A percentile compares a stretch with the other conserved stretches of the same genome.
These are phyloP conservation scores for Microcyclospora tardicrescens DNA, from an alignment of 2,329 filamentous ascomycete species.

Conservation along the genomic window DNA sequence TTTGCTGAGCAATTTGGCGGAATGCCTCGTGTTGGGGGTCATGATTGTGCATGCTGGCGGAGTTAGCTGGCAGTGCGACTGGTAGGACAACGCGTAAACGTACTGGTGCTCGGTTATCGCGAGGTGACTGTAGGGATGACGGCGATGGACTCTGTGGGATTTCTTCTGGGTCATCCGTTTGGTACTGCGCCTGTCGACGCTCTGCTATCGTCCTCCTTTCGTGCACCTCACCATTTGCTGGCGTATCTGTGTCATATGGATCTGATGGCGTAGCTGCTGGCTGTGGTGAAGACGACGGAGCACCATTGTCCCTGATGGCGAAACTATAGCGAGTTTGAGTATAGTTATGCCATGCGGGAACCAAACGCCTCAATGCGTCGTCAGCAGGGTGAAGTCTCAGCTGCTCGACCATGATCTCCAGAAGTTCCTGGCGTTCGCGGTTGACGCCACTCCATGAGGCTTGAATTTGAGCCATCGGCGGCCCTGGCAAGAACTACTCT, in stretches of 20 bases:
- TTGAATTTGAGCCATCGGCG: too few species aligned
- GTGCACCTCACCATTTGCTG: too few species aligned
- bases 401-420: too few species aligned
- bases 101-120: neutral
- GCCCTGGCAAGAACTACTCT: too few species aligned
- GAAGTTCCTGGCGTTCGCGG: too few species aligned
- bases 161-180: conserved; percentile 7
- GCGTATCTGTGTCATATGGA: too few species aligned
- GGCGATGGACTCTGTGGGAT: conserved; percentile 3
- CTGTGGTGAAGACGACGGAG: too few species aligned
- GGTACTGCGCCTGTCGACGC: conserved; percentile 2
- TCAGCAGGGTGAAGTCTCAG: too few species aligned
- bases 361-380: too few species aligned
- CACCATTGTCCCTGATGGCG: neutral
- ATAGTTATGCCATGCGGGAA: neutral
- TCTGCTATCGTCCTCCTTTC: neutral
- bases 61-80: neutral
- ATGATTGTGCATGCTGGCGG: neutral
- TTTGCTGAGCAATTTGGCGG: neutral
- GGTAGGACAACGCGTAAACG: neutral
- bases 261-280: too few species aligned
- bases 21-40: neutral
- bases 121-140: neutral
- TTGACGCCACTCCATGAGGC: too few species aligned
- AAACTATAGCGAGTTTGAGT: neutral